Evolutionary conservation across 371 early-diverging fungal species (phyloP).

Genomic region (Synchytrium microbalum): DNA sequence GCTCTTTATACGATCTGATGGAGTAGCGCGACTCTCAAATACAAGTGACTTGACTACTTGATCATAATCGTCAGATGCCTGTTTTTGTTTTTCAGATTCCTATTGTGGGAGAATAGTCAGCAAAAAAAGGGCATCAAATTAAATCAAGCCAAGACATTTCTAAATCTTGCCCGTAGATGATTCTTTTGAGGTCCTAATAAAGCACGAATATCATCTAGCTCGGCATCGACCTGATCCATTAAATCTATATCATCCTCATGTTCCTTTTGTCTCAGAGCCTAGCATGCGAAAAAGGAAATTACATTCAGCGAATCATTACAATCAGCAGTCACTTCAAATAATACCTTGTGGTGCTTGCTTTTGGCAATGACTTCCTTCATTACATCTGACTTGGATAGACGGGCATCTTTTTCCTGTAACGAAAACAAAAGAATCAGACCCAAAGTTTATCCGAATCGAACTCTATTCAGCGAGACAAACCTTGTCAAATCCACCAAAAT

Average conservation of each 20-base stretch:
- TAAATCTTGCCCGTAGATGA: constrained; percentile 9
- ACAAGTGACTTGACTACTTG: constrained; percentile 66
- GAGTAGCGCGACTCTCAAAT: constrained; percentile 73
- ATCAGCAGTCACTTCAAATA: neutral
- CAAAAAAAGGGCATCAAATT: neutral
- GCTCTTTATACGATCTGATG: constrained; percentile 86
- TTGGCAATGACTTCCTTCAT: constrained; percentile 97
- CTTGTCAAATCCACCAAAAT: constrained; percentile 87
- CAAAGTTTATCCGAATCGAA: neutral
- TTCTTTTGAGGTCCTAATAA: constrained; percentile 43
- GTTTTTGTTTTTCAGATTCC: neutral
- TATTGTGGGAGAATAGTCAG: neutral
- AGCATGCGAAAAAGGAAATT: neutral
- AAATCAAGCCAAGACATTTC: neutral
- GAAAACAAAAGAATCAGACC: constrained; percentile 13
- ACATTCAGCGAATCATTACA: neutral
- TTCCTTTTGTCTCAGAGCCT: constrained; percentile 50
- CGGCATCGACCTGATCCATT: constrained; percentile 76
- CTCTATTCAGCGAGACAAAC: constrained; percentile 2
- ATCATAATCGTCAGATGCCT: constrained; percentile 58
- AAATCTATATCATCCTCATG: constrained; percentile 75
- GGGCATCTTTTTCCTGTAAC: constrained; percentile 23
- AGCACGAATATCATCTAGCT: constrained; percentile 69
- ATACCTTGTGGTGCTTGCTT: constrained; percentile 81
- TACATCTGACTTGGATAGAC: constrained; percentile 80